Evolutionary conservation across 805 yeast species (phyloP), one percentile per base, ranked within the genome.

Genomic region (Yarrowia osloensis): DNA sequence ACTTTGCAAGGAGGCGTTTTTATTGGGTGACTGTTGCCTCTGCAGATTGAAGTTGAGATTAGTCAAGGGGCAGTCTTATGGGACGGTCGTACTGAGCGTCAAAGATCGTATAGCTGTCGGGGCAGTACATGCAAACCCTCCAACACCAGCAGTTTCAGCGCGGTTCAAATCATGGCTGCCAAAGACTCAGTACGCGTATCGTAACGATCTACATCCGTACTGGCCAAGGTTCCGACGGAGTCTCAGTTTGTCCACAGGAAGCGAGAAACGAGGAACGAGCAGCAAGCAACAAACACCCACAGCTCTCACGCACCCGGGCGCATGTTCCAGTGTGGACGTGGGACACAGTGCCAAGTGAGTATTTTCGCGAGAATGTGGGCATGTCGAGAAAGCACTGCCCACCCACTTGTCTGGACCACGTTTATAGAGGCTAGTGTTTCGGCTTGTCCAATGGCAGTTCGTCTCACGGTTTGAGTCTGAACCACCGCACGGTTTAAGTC

Each of bases 281-380:
- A 50, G 40, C 40, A 50, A 50, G 57, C 57, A 33, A 50, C 57
- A 50, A 50, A 33, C 57, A 22, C 57, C 22, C 40, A 50, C 40
- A 33, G 15, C 26, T 33, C 21, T 22, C 40, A 17, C 21, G 57
- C 40, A 50, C 28, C 12, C 55, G 17, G 49, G 47, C 47, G 47
- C 47, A 42, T 42, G 47, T 13, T 21, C 42, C 42, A 11, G 42
- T 39, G 22, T 17, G 28, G 49, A 7, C 9, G 6, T 15, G 12
- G 2, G n/a, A 13, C 17, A 13, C 26, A 8, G 12, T 24, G 49
- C 49, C 49, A 44, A 44, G 29, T 22, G 47, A 44, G 12, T 8
- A 24, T 24, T 44, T 12, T 24, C 3, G 12, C 28, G 8, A 24
- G 29, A 44, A 44, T 44, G 49, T 24, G 24, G 5, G 2, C 9